Evolutionary conservation across 2,329 filamentous ascomycete species (phyloP).

Genomic region (Colletotrichum sansevieriae): DNA sequence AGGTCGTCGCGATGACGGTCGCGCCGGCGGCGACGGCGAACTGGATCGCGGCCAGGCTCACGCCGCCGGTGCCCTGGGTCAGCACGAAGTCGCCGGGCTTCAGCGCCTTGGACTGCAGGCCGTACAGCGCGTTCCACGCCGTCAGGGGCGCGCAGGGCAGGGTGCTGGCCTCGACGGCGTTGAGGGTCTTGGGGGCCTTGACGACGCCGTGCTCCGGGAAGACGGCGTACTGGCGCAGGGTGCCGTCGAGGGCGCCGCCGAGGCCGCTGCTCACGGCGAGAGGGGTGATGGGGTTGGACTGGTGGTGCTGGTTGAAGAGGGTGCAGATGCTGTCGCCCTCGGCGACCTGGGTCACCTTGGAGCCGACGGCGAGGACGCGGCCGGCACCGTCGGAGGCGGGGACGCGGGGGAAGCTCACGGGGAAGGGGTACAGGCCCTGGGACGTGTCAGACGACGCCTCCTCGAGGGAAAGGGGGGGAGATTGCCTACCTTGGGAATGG

Average conservation of each 20-base stretch:
- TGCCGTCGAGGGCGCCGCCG: slow-evolving; percentile 77
- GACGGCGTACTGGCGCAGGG: slow-evolving; percentile 74
- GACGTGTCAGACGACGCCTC: slow-evolving; percentile 3
- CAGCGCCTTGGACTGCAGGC: slow-evolving; percentile 60
- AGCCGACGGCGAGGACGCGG: slow-evolving; percentile 64
- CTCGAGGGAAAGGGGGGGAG: background rate
- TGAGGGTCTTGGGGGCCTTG: slow-evolving; percentile 68
- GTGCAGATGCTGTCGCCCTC: slow-evolving; percentile 69
- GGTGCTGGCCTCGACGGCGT: slow-evolving; percentile 66
- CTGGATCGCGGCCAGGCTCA: slow-evolving; percentile 75
- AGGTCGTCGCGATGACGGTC: slow-evolving; percentile 63
- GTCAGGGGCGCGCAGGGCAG: slow-evolving; percentile 73
- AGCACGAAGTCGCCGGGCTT: slow-evolving; percentile 71
- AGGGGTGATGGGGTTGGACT: slow-evolving; percentile 57
- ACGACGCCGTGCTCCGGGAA: slow-evolving; percentile 79
- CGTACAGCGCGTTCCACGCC: slow-evolving; percentile 76
- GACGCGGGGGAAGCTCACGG: slow-evolving; percentile 58
- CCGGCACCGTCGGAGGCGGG: slow-evolving; percentile 68
- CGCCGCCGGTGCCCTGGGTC: slow-evolving; percentile 79
- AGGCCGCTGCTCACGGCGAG: slow-evolving; percentile 66
- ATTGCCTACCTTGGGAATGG: slow-evolving; percentile 55
- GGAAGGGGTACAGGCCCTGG: slow-evolving; percentile 61
- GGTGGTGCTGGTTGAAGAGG: slow-evolving; percentile 71
- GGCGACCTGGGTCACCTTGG: slow-evolving; percentile 61
- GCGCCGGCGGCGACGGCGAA: slow-evolving; percentile 65